A percentile compares a stretch with the other conserved stretches of the same genome.
Conservation (phyloP, 306 rosid genomes). For the Lathyrus aphaca region DNA sequence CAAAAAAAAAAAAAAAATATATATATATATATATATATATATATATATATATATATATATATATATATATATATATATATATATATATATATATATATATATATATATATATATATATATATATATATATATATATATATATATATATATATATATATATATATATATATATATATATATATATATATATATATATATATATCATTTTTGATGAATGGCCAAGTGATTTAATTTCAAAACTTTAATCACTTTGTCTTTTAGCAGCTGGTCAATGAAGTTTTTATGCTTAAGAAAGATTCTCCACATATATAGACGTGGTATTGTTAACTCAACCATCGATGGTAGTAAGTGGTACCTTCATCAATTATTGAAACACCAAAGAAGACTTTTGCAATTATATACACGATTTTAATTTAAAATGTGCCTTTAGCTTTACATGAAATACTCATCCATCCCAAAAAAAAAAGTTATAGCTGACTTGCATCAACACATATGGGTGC, state of each 20-base stretch:
- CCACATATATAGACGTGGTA: constrained; percentile 1
- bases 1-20: no score
- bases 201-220: no score
- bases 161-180: no score
- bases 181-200: no score
- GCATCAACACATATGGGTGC: not conserved
- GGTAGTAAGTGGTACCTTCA: not conserved
- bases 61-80: no score
- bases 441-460: constrained; percentile 4
- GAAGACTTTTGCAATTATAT: not conserved
- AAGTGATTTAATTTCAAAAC: not conserved
- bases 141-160: no score
- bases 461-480: not conserved
- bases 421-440: constrained; percentile 21
- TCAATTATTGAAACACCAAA: constrained; percentile 25
- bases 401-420: no score
- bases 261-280: constrained; percentile 6
- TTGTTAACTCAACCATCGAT: constrained; percentile 8
- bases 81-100: no score
- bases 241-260: not conserved
- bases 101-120: no score
- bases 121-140: no score
- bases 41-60: no score
- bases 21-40: no score
- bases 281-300: constrained; percentile 27